Evolutionary conservation across 495 filamentous ascomycete genomes (phyloP).

Genomic region (Aspergillus egyptiacus): DNA sequence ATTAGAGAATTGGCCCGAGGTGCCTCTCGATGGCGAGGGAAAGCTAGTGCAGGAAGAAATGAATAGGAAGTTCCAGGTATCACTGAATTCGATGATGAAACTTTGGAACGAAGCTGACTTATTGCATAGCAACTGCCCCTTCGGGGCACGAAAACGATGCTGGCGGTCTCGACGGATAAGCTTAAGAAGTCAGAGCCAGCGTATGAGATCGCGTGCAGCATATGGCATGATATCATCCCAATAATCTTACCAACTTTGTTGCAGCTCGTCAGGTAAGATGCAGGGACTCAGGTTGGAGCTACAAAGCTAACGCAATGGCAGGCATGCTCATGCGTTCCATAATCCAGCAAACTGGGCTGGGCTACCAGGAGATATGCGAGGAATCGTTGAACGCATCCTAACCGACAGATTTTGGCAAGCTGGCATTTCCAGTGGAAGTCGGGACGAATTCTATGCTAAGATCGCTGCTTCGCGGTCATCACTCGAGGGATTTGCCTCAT

Average conservation of each 20-base stretch:
- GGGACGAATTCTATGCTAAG: conserved; percentile 91
- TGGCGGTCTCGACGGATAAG: conserved; percentile 86
- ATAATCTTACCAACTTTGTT: conserved; percentile 80
- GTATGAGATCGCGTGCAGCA: conserved; percentile 61
- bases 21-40: conserved; percentile 71
- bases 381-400: conserved; percentile 72
- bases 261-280: conserved; percentile 66
- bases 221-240: conserved; percentile 82
- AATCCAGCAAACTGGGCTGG: conserved; percentile 77
- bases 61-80: conserved; percentile 57
- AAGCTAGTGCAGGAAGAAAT: conserved; percentile 70
- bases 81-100: neutral
- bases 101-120: conserved; percentile 6
- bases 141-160: conserved; percentile 79
- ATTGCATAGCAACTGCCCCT: conserved; percentile 61
- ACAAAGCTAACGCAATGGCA: conserved; percentile 29
- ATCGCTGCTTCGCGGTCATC: conserved; percentile 83
- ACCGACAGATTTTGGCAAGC: conserved; percentile 99
- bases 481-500: conserved; percentile 89
- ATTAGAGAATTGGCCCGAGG: conserved; percentile 75
- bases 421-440: conserved; percentile 88
- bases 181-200: conserved; percentile 61
- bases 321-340: conserved; percentile 89
- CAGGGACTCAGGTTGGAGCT: neutral
- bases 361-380: conserved; percentile 70